A percentile compares a stretch with the other conserved stretches of the same genome.
Evolutionary conservation across 345 rosid genomes (phyloP).

Genomic region (Camelina sativa): DNA sequence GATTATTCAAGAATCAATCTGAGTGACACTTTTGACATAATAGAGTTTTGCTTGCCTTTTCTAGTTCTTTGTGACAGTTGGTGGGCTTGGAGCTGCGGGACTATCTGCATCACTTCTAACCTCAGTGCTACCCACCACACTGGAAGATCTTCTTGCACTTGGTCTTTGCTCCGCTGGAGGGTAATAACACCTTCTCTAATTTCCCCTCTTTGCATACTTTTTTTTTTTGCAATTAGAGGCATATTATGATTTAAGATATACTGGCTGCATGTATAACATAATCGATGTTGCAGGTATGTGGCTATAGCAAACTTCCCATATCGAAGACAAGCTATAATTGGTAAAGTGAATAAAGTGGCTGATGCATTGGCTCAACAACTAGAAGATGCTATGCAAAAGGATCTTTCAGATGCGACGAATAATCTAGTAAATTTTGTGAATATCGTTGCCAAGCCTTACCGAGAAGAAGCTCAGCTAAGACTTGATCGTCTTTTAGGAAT

Average conservation of each 20-base stretch:
- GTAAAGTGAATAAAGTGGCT: slow-evolving; percentile 69
- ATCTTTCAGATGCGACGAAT: slow-evolving; percentile 57
- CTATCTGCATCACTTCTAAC: slow-evolving; percentile 90
- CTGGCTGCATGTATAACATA: slow-evolving; percentile 19
- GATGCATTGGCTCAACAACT: slow-evolving; percentile 70
- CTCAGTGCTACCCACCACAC: slow-evolving; percentile 77
- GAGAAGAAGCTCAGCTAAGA: slow-evolving; percentile 72
- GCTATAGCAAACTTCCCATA: slow-evolving; percentile 80
- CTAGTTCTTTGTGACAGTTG: slow-evolving; percentile 80
- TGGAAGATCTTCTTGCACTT: slow-evolving; percentile 94
- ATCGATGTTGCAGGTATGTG: slow-evolving; percentile 56
- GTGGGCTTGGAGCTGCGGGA: slow-evolving; percentile 94
- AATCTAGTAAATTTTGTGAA: slow-evolving; percentile 63
- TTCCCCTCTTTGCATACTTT: slow-evolving; percentile 1
- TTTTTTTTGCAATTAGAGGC: slow-evolving; percentile 10
- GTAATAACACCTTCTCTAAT: slow-evolving; percentile 45
- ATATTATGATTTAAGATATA: slow-evolving; percentile 16
- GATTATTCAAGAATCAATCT: slow-evolving; percentile 11
- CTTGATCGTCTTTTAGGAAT: slow-evolving; percentile 56
- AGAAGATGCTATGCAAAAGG: slow-evolving; percentile 91
- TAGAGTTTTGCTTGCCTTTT: slow-evolving; percentile 28
- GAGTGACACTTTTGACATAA: neutral
- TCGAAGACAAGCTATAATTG: slow-evolving; percentile 62
- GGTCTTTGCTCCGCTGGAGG: slow-evolving; percentile 98
- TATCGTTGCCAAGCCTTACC: slow-evolving; percentile 71